Percentiles rank a stretch among this genome's conserved stretches.
Conservation (phyloP, 1,284 basidiomycete species). For the Cryptococcus wingfieldii region DNA sequence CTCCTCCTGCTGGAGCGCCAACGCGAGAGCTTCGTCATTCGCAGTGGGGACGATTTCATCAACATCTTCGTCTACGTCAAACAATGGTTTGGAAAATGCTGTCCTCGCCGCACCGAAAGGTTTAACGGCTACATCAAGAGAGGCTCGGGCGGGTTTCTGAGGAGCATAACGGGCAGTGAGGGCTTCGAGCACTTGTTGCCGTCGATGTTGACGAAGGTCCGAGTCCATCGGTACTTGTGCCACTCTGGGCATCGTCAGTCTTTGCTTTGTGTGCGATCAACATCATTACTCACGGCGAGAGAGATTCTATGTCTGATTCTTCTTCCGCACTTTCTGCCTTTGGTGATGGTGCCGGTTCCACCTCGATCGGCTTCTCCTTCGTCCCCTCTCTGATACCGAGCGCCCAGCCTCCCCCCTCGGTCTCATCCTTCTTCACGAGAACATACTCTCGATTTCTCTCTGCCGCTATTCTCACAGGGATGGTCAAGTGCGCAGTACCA, state of each 20-base stretch:
- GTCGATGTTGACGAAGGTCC: slow-evolving; percentile 65
- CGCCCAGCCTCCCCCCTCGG: slow-evolving; percentile 83
- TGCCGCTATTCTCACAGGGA: slow-evolving; percentile 87
- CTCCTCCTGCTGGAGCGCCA: slow-evolving; percentile 46
- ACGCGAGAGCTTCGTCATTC: slow-evolving; percentile 44
- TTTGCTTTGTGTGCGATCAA: neutral
- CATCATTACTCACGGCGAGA: slow-evolving; percentile 58
- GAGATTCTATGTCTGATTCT: slow-evolving; percentile 61
- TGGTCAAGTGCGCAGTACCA: slow-evolving; percentile 75
- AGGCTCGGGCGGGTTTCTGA: slow-evolving; percentile 45
- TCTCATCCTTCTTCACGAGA: slow-evolving; percentile 77
- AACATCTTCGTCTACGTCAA: slow-evolving; percentile 52
- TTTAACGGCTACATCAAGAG: slow-evolving; percentile 32
- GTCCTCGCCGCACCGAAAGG: slow-evolving; percentile 32
- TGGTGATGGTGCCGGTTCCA: slow-evolving; percentile 49
- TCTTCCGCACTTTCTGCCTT: slow-evolving; percentile 24
- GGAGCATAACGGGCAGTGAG: slow-evolving; percentile 58
- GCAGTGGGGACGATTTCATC: slow-evolving; percentile 31
- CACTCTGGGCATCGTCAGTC: slow-evolving; percentile 1
- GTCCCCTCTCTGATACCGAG: slow-evolving; percentile 79
- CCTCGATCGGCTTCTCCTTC: slow-evolving; percentile 75
- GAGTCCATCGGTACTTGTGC: slow-evolving; percentile 51
- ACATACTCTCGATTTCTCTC: slow-evolving; percentile 92
- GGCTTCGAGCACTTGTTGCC: slow-evolving; percentile 62
- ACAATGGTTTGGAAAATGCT: slow-evolving; percentile 52